phyloP scores from a whole-genome alignment of 176 grass and related monocot genomes.

The Avena insularis region DNA sequence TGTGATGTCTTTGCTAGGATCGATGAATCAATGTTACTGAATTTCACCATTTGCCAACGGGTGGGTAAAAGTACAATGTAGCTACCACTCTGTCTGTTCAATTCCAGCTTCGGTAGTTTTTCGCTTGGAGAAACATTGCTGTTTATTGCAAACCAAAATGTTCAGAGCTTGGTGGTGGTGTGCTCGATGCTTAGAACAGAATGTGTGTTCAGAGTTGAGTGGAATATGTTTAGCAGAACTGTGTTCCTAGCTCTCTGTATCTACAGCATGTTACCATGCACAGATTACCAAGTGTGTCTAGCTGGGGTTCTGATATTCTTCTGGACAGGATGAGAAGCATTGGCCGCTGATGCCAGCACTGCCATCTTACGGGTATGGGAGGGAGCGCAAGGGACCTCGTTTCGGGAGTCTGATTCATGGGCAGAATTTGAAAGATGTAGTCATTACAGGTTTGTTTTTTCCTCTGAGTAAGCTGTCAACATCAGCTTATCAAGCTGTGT shows the following conservation, averaged over 20 bases:
- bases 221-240: not conserved
- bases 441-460: slow-evolving; percentile 72
- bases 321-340: slow-evolving; percentile 73
- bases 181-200: not conserved
- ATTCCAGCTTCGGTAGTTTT: not conserved
- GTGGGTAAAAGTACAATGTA: not conserved
- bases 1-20: not conserved
- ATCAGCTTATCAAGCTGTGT: not conserved
- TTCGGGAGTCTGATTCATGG: slow-evolving; percentile 97
- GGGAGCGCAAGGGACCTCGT: slow-evolving; percentile 83
- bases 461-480: slow-evolving; percentile 24
- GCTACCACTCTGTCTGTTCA: not conserved
- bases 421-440: slow-evolving; percentile 85
- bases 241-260: not conserved
- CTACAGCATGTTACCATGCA: not conserved
- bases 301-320: slow-evolving; percentile 32
- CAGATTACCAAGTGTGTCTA: slow-evolving; percentile 16
- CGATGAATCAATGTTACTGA: not conserved
- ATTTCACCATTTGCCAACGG: not conserved
- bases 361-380: slow-evolving; percentile 92
- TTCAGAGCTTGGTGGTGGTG: not conserved
- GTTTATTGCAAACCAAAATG: not conserved
- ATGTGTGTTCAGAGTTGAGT: not conserved
- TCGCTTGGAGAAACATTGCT: not conserved
- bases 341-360: slow-evolving; percentile 86